Conservation (phyloP, 108 stramenopile genomes). For the Skeletonema menzelii region DNA sequence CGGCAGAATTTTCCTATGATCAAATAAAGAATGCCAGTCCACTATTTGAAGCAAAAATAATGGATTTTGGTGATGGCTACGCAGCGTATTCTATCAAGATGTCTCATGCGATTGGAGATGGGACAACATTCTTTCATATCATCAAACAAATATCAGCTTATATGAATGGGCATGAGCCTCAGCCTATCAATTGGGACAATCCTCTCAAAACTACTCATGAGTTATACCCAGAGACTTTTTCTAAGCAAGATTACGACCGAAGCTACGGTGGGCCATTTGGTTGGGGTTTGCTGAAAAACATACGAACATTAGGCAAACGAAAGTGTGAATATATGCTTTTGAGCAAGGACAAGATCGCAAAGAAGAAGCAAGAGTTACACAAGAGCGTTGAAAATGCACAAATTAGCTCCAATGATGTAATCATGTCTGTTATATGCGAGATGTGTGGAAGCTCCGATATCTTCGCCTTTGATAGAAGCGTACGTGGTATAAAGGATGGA, state of each 20-base stretch:
- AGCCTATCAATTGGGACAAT: slow-evolving; percentile 45
- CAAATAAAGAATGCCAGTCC: slow-evolving; percentile 39
- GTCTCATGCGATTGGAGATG: slow-evolving; percentile 48
- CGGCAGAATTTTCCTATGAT: slow-evolving; percentile 32
- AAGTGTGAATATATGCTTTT: slow-evolving; percentile 36
- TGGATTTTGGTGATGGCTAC: slow-evolving; percentile 47
- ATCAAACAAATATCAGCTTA: slow-evolving; percentile 45
- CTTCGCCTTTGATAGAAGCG: slow-evolving; percentile 49
- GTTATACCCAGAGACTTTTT: slow-evolving; percentile 48
- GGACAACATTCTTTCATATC: slow-evolving; percentile 47
- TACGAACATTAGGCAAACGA: slow-evolving; percentile 28
- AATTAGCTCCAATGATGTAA: slow-evolving; percentile 35
- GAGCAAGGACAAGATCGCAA: slow-evolving; percentile 41
- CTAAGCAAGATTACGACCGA: slow-evolving; percentile 42
- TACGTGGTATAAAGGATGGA: slow-evolving; percentile 48
- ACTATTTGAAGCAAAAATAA: slow-evolving; percentile 46
- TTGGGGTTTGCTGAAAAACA: slow-evolving; percentile 45
- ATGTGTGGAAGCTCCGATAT: slow-evolving; percentile 47
- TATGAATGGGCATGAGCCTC: slow-evolving; percentile 43
- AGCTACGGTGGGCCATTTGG: slow-evolving; percentile 47
- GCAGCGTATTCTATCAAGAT: slow-evolving; percentile 48
- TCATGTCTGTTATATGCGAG: slow-evolving; percentile 48
- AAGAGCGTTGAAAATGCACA: not conserved
- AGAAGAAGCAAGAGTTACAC: slow-evolving; percentile 37
- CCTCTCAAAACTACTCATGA: slow-evolving; percentile 46